phyloP scores from a whole-genome alignment of 1,139 yeast genomes.

The Kodamaea suecica region DNA sequence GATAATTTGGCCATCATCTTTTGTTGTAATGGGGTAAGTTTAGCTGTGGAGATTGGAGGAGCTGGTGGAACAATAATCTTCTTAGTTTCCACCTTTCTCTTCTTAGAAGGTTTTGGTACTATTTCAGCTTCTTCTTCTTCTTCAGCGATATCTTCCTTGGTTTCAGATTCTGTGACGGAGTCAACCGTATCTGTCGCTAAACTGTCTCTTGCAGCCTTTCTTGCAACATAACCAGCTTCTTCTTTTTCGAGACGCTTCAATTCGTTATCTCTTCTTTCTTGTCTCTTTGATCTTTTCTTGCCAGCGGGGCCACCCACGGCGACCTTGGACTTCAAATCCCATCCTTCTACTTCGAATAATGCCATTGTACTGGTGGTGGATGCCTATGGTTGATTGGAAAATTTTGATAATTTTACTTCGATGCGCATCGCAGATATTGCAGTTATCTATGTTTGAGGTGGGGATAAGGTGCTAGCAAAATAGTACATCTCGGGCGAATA shows the following conservation, averaged over 20 bases:
- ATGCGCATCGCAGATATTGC: background rate
- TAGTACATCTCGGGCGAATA: too few species aligned
- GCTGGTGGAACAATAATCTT: slow-evolving; percentile 8
- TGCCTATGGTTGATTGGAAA: background rate
- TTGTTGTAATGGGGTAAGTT: slow-evolving; percentile 85
- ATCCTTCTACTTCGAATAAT: slow-evolving; percentile 76
- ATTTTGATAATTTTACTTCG: background rate
- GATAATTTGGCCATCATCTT: slow-evolving; percentile 94
- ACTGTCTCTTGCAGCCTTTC: slow-evolving; percentile 7
- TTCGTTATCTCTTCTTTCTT: slow-evolving; percentile 28
- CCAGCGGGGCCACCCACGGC: slow-evolving; percentile 40
- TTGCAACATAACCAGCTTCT: slow-evolving; percentile 23
- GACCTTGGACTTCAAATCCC: slow-evolving; percentile 64
- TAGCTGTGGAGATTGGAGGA: slow-evolving; percentile 29
- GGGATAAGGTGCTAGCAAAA: too few species aligned
- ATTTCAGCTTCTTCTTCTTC: background rate
- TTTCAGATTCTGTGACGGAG: slow-evolving; percentile 13
- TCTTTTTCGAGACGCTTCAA: slow-evolving; percentile 19
- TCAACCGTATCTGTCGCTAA: slow-evolving; percentile 7
- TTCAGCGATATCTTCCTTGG: slow-evolving; percentile 10
- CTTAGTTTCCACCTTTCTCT: slow-evolving; percentile 8
- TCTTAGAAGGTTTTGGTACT: slow-evolving; percentile 5
- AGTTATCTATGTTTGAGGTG: too few species aligned
- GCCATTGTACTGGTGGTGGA: slow-evolving; percentile 44
- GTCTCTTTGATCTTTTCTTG: slow-evolving; percentile 31